Percentiles rank a stretch among this genome's conserved stretches.
Evolutionary conservation across 148 eudicot species (phyloP).

Genomic region (Suaeda aralocaspica): DNA sequence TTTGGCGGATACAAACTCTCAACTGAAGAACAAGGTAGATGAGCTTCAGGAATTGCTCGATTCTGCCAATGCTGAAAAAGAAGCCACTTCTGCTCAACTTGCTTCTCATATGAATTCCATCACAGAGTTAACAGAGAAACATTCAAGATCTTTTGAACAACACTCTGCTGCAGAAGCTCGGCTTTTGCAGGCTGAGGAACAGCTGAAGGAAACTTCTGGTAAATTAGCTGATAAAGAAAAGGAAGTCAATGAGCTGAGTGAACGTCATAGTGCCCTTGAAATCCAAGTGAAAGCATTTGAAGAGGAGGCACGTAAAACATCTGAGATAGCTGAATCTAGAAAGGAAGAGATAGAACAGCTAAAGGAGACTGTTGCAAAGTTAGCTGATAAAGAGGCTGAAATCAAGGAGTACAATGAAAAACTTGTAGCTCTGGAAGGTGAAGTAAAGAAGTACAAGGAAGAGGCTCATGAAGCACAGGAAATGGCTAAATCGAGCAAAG

Average conservation of each 20-base stretch:
- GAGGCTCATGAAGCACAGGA: slow-evolving; percentile 22
- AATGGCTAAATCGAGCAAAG: slow-evolving; percentile 23
- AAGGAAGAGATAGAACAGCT: slow-evolving; percentile 53
- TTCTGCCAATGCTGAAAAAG: slow-evolving; percentile 50
- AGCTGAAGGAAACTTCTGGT: slow-evolving; percentile 46
- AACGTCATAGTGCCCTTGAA: slow-evolving; percentile 42
- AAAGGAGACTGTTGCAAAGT: slow-evolving; percentile 14
- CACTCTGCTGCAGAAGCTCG: slow-evolving; percentile 56
- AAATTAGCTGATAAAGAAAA: slow-evolving; percentile 48
- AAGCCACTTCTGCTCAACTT: slow-evolving; percentile 48
- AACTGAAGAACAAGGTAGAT: slow-evolving; percentile 56
- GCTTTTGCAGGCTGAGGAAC: slow-evolving; percentile 41
- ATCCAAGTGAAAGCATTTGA: slow-evolving; percentile 40
- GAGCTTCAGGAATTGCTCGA: slow-evolving; percentile 58
- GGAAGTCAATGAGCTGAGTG: slow-evolving; percentile 48
- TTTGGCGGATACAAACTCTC: slow-evolving; percentile 57
- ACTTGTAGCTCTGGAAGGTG: slow-evolving; percentile 21
- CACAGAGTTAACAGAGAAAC: slow-evolving; percentile 60
- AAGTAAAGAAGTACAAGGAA: slow-evolving; percentile 21
- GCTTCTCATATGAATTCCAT: slow-evolving; percentile 70
- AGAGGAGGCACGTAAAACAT: slow-evolving; percentile 44
- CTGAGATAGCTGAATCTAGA: slow-evolving; percentile 42
- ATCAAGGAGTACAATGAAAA: slow-evolving; percentile 25
- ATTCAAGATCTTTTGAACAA: slow-evolving; percentile 54
- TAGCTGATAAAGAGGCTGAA: slow-evolving; percentile 29